Percentiles rank a stretch among this genome's conserved stretches.
These are phyloP conservation scores for Diospyros kaki DNA, from an alignment of 148 eudicot species.

Conservation along the genomic window DNA sequence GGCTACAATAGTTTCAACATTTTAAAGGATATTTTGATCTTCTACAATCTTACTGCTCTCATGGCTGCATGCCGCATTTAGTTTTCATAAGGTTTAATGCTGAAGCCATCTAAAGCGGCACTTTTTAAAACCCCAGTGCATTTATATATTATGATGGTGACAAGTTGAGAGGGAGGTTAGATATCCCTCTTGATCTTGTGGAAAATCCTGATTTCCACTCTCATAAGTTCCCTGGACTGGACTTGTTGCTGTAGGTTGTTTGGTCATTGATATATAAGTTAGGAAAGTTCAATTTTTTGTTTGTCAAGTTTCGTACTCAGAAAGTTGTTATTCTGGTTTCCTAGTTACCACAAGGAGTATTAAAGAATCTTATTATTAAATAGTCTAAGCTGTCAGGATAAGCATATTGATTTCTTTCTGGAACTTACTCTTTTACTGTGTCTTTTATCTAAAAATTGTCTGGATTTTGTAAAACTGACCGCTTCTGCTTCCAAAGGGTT, in stretches of 20 bases:
- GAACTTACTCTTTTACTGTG: neutral
- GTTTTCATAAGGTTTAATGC: neutral
- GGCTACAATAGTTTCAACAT: too few relatives aligned
- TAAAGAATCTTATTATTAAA: too few relatives aligned
- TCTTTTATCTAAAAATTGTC: neutral
- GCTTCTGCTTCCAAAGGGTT: constrained; percentile 52
- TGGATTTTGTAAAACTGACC: constrained; percentile 5
- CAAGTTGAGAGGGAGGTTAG: neutral
- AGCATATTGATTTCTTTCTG: neutral
- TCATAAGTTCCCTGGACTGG: too few relatives aligned
- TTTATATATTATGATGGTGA: neutral
- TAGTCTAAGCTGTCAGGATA: too few relatives aligned
- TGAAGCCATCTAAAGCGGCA: neutral
- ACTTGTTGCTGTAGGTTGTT: too few relatives aligned
- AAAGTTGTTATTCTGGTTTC: too few relatives aligned
- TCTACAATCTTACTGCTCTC: neutral
- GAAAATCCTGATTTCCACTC: too few relatives aligned
- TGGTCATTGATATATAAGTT: too few relatives aligned
- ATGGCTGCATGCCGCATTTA: neutral
- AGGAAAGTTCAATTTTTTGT: too few relatives aligned
- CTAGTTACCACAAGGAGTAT: too few relatives aligned
- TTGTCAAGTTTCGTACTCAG: too few relatives aligned
- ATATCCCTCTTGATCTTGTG: too few relatives aligned
- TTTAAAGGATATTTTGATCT: neutral
- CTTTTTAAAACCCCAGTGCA: neutral